A percentile compares a stretch with the other conserved stretches of the same genome.
Conservation (phyloP, 371 early-diverging fungal species). For the Encephalitozoon romaleae region DNA sequence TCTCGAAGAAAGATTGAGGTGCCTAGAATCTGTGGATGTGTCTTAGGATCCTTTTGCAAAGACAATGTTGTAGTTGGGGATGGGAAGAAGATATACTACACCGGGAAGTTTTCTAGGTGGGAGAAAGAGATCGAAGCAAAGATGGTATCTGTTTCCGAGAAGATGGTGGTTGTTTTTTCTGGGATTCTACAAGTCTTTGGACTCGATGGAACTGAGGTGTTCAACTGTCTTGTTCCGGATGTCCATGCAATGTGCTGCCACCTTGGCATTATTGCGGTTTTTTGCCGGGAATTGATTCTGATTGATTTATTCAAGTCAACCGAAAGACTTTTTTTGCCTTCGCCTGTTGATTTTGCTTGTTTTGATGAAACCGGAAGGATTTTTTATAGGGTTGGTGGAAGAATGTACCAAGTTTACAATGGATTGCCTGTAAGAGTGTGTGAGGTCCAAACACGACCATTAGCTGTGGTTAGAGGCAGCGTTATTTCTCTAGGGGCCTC, state of each 20-base stretch:
- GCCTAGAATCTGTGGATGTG: neutral
- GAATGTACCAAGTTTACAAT: slow-evolving; percentile 3
- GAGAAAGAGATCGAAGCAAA: neutral
- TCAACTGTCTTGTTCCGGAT: slow-evolving; percentile 8
- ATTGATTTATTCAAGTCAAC: slow-evolving; percentile 3
- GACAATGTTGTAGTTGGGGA: neutral
- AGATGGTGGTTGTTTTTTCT: neutral
- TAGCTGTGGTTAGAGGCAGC: slow-evolving; percentile 3
- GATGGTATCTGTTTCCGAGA: neutral
- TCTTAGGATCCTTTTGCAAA: neutral
- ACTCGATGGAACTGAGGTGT: slow-evolving; percentile 2
- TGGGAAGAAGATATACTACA: neutral
- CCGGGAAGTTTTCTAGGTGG: neutral
- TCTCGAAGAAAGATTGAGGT: slow-evolving; percentile 1
- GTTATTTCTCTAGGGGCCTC: neutral
- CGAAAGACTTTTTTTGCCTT: neutral
- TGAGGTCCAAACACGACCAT: neutral
- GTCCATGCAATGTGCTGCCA: neutral
- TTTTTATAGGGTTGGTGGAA: slow-evolving; percentile 8
- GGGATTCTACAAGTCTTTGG: neutral
- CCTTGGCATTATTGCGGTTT: neutral
- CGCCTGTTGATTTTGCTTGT: neutral
- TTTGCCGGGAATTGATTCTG: neutral
- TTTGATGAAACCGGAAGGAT: neutral
- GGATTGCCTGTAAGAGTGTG: neutral